These are phyloP conservation scores for Dalbergia cochinchinensis DNA, from an alignment of 306 rosid species.

Conservation along the genomic window DNA sequence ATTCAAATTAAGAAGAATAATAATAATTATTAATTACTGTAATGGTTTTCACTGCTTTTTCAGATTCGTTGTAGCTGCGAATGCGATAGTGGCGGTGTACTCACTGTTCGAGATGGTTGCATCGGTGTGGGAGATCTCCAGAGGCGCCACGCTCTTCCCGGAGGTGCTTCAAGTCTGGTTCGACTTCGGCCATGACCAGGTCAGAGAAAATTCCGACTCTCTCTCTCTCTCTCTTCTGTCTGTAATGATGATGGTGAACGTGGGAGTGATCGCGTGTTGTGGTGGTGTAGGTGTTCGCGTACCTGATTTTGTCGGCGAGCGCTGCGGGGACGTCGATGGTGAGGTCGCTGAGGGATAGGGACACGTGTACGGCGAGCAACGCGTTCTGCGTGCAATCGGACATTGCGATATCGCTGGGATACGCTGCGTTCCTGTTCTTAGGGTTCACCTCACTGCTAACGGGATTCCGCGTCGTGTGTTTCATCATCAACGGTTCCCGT, in stretches of 20 bases:
- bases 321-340: slow-evolving; percentile 91
- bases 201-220: slow-evolving; percentile 38
- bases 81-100: slow-evolving; percentile 82
- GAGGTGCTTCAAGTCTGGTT: slow-evolving; percentile 94
- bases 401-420: slow-evolving; percentile 77
- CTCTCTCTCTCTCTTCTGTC: not conserved
- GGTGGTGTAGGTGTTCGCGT: slow-evolving; percentile 80
- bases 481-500: slow-evolving; percentile 89
- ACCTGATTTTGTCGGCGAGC: slow-evolving; percentile 81
- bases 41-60: not conserved
- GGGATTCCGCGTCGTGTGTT: slow-evolving; percentile 89
- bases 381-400: slow-evolving; percentile 84
- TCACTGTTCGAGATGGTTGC: slow-evolving; percentile 87
- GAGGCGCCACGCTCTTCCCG: slow-evolving; percentile 83
- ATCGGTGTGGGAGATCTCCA: slow-evolving; percentile 92
- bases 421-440: slow-evolving; percentile 80
- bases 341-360: slow-evolving; percentile 57
- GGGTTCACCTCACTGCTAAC: slow-evolving; percentile 85
- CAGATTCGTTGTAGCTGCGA: slow-evolving; percentile 92
- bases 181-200: slow-evolving; percentile 99
- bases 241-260: not conserved
- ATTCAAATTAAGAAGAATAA: not conserved
- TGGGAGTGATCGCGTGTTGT: slow-evolving; percentile 41
- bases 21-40: not conserved
- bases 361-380: slow-evolving; percentile 74